Conservation (phyloP, 345 rosid species). For the Populus euphratica region DNA sequence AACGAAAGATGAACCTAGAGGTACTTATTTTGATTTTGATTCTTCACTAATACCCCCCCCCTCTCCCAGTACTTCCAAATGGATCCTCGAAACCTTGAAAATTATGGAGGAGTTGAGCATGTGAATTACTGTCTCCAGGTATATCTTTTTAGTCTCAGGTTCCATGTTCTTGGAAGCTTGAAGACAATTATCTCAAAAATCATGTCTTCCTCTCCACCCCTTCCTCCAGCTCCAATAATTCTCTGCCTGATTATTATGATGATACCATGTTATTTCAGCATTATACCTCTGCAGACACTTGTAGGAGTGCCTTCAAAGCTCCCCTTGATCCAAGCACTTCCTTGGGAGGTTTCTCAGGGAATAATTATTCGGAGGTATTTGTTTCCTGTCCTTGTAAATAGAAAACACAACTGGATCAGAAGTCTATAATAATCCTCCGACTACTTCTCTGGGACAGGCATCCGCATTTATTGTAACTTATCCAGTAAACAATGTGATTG, state of each 20-base stretch:
- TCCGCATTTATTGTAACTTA: slow-evolving; percentile 88
- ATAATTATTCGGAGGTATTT: slow-evolving; percentile 75
- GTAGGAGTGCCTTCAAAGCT: slow-evolving; percentile 93
- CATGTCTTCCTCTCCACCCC: neutral
- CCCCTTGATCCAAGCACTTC: slow-evolving; percentile 96
- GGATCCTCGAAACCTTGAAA: slow-evolving; percentile 63
- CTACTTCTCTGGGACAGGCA: slow-evolving; percentile 60
- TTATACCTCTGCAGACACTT: slow-evolving; percentile 76
- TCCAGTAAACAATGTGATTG: slow-evolving; percentile 80
- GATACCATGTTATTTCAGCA: slow-evolving; percentile 52
- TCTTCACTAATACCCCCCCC: slow-evolving; percentile 15
- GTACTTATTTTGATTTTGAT: neutral
- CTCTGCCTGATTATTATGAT: neutral
- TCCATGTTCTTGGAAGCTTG: neutral
- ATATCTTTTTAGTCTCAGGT: slow-evolving; percentile 15
- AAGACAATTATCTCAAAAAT: neutral
- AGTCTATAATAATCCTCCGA: slow-evolving; percentile 19
- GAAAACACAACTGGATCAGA: neutral
- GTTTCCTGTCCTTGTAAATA: slow-evolving; percentile 18
- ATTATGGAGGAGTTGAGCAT: slow-evolving; percentile 75
- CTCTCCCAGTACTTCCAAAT: slow-evolving; percentile 77
- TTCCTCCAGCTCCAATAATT: neutral
- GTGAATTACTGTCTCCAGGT: slow-evolving; percentile 91
- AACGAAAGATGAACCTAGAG: neutral
- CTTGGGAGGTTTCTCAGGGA: slow-evolving; percentile 89